Base-by-base conservation (phyloP, 129 eudicot genomes). In the Saposhnikovia divaricata region DNA sequence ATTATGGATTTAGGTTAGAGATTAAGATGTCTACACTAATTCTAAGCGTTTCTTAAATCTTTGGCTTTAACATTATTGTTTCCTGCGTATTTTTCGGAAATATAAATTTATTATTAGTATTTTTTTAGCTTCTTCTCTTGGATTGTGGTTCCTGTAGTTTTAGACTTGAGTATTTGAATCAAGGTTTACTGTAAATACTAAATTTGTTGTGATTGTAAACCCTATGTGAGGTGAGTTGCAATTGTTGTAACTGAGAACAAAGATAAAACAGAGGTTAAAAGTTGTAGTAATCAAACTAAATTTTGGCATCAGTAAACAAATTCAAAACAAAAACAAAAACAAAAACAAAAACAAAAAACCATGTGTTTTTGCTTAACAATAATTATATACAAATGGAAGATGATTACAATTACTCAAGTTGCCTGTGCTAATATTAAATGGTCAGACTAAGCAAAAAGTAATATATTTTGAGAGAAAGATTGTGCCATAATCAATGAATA, bases 391-490 rank as follows among this genome's bases (percentile, higher is more conserved):
- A 10, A 23, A 28, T 74, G 51, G 59, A 72, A 45, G 21, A 14
- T 25, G 73, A 44, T n/a, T 9, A 19, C 15, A 13, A 11, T 43
- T 16, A 61, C 59, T 78, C 53, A 59, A 42, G 55, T 46, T 28
- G 59, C 63, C 27, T 79, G 9, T 45, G 15, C 14, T 75, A 5
- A 46, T 48, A 45, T 10, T 16, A 14, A 43, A 73, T 40, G 77
- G 53, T 40, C 6, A 42, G 5, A 73, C 28, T 43, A 42, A 27
- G 9, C 37, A 75, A 25, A 50, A 59, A 37, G 6, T 40, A 37
- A 28, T 59, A 46, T 39, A 50, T 0, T 72, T 12, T 38, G 53
- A 42, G 82, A 71, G 78, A 72, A 34, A 79, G 47, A 59, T 80
- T 66, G 77, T 43, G 45, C 14, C 47, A 77, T 40, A 72, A 72